Evolutionary conservation across 805 yeast species (phyloP).

Genomic region (Maudiozyma serrabonitensis): DNA sequence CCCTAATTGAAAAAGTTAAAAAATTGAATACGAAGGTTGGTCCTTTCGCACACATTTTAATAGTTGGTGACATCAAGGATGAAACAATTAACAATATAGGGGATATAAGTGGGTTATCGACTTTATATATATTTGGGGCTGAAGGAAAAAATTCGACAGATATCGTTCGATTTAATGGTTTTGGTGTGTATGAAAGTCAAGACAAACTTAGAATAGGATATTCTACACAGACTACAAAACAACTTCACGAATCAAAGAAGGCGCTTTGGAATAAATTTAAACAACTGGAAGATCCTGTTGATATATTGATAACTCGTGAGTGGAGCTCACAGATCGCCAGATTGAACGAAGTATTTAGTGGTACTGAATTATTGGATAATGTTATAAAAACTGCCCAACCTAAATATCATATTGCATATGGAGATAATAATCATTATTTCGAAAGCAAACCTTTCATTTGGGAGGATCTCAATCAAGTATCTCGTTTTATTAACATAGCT

Average conservation of each 20-base stretch:
- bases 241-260: slow-evolving; percentile 17
- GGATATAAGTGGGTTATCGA: slow-evolving; percentile 13
- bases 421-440: slow-evolving; percentile 35
- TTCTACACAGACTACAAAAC: slow-evolving; percentile 26
- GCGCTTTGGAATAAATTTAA: slow-evolving; percentile 15
- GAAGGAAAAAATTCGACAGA: background rate
- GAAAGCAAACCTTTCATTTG: slow-evolving; percentile 54
- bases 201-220: slow-evolving; percentile 43
- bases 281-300: slow-evolving; percentile 27
- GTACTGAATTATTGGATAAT: slow-evolving; percentile 38
- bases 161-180: slow-evolving; percentile 25
- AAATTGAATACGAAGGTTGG: slow-evolving; percentile 48
- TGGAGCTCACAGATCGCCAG: slow-evolving; percentile 50
- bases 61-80: slow-evolving; percentile 39
- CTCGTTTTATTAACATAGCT: slow-evolving; percentile 60
- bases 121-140: slow-evolving; percentile 4
- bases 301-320: slow-evolving; percentile 46
- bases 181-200: slow-evolving; percentile 32
- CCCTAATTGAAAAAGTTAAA: slow-evolving; percentile 38
- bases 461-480: slow-evolving; percentile 35
- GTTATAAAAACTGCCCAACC: slow-evolving; percentile 42
- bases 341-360: slow-evolving; percentile 37
- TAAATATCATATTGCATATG: slow-evolving; percentile 50
- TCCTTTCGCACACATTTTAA: slow-evolving; percentile 48
- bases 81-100: slow-evolving; percentile 2